Percentiles rank a stretch among this genome's conserved stretches.
Evolutionary conservation across 2,329 filamentous ascomycete genomes (phyloP).

Genomic region (Microcyclospora tardicrescens): DNA sequence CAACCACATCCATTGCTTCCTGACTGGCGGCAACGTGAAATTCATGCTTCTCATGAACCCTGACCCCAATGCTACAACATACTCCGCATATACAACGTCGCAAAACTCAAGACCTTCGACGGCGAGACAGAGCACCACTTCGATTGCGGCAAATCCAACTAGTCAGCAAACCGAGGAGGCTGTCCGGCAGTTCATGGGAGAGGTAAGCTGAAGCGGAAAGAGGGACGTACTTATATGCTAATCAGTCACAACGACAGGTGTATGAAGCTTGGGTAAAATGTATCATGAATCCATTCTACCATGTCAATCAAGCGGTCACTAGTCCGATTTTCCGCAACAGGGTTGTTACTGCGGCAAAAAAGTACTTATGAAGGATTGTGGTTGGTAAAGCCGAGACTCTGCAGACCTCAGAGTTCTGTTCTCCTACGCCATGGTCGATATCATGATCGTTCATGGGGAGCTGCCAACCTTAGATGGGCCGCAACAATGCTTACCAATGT

Average conservation of each 20-base stretch:
- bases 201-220: constrained; percentile 29
- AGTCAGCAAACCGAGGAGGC: constrained; percentile 89
- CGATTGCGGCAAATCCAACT: constrained; percentile 54
- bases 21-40: constrained; percentile 83
- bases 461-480: no score
- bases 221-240: background rate
- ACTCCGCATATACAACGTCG: constrained; percentile 20
- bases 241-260: constrained; percentile 34
- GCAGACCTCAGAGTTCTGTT: no score
- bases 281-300: constrained; percentile 93
- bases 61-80: constrained; percentile 25
- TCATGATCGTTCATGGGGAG: no score
- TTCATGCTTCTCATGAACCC: constrained; percentile 92
- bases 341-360: constrained; percentile 79
- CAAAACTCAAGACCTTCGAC: constrained; percentile 17
- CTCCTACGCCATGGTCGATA: no score
- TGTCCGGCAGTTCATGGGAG: constrained; percentile 83
- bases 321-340: constrained; percentile 75
- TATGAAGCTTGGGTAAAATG: constrained; percentile 97
- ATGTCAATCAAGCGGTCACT: constrained; percentile 67
- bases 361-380: constrained; percentile 30
- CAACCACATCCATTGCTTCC: constrained; percentile 80
- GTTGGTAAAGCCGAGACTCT: no score
- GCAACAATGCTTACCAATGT: no score
- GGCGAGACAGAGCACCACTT: constrained; percentile 21